Evolutionary conservation across 2,329 filamentous ascomycete genomes (phyloP), one percentile per base, ranked within the genome.

Genomic region (Neofusicoccum ribis): DNA sequence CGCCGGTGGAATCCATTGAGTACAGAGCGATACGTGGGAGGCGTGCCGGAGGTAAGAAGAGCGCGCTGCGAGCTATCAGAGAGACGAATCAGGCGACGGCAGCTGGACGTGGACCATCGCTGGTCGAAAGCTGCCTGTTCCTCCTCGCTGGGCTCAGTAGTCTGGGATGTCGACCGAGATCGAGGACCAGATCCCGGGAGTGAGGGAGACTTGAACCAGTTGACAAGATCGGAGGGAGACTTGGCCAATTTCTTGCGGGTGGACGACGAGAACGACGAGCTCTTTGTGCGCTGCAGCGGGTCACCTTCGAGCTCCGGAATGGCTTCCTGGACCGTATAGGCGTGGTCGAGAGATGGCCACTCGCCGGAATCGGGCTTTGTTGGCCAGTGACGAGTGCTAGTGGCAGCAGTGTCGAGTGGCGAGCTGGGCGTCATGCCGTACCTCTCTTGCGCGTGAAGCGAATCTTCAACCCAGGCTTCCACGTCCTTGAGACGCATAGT

Each of bases 391-490:
- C 43, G 54, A 5, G 27, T 4, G 17, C n/a, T 47, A 15, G 43
- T 9, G 5, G 41, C 43, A 1, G 56, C 4, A 14, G n/a, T 6
- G n/a, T 47, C 43, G n/a, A 46, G 41, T 7, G 56, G 41, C 8
- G 56, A 47, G 27, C 6, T n/a, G 11, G 56, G 27, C 17, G 56
- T 37, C 2, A 47, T 34, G 56, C 31, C 31, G 14, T 47, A 47
- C n/a, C n/a, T 23, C 11, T 27, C 41, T n/a, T 60, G 56, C 4
- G 56, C 56, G n/a, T 60, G 56, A 4, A 60, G 56, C 6, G 56
- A 60, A 23, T 60, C 56, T 31, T 60, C 56, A 17, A 60, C 56
- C 56, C 56, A 60, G 2, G 56, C 56, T n/a, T 63, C 60, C 7
- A 63, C 47, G 14, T 63, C 60, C 23, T 52, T 51, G 17, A 41